These are phyloP conservation scores for Panus rudis DNA, from an alignment of 768 basidiomycete species.

Conservation along the genomic window DNA sequence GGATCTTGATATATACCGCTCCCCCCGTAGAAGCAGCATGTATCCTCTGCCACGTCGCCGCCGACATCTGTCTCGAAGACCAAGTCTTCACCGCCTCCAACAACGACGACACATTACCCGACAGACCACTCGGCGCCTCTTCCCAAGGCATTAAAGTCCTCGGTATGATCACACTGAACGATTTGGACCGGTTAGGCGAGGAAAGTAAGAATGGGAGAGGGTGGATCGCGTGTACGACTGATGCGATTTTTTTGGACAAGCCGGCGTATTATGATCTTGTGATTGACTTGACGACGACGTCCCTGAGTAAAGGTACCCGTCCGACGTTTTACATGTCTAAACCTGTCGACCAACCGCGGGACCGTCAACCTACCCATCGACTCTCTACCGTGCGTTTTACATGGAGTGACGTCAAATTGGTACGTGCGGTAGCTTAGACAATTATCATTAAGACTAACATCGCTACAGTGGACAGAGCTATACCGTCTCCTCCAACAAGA, in stretches of 20 bases:
- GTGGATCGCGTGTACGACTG: slow-evolving; percentile 85
- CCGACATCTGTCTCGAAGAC: slow-evolving; percentile 56
- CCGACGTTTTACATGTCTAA: slow-evolving; percentile 63
- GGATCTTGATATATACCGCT: slow-evolving; percentile 74
- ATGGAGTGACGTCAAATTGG: slow-evolving; percentile 78
- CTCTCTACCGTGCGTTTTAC: slow-evolving; percentile 65
- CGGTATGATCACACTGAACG: slow-evolving; percentile 74
- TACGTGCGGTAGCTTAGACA: slow-evolving; percentile 28
- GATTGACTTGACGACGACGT: slow-evolving; percentile 56
- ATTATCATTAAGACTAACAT: not conserved
- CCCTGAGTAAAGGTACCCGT: slow-evolving; percentile 43
- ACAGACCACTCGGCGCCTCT: slow-evolving; percentile 31
- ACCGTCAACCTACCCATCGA: slow-evolving; percentile 40
- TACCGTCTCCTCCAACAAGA: slow-evolving; percentile 61
- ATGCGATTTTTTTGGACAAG: slow-evolving; percentile 79
- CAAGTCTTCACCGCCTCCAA: slow-evolving; percentile 14
- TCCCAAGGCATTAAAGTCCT: slow-evolving; percentile 58
- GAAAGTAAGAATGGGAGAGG: slow-evolving; percentile 58
- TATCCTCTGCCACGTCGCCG: slow-evolving; percentile 52
- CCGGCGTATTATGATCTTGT: slow-evolving; percentile 74
- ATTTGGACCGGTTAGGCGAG: slow-evolving; percentile 52
- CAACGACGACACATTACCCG: not conserved
- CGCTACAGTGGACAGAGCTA: slow-evolving; percentile 68
- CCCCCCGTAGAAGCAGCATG: slow-evolving; percentile 79
- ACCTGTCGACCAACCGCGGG: slow-evolving; percentile 29